Percentiles rank a stretch among this genome's conserved stretches.
These are phyloP conservation scores for Ceratobasidium sp. DNA, from an alignment of 1,284 basidiomycete species.

Conservation along the genomic window DNA sequence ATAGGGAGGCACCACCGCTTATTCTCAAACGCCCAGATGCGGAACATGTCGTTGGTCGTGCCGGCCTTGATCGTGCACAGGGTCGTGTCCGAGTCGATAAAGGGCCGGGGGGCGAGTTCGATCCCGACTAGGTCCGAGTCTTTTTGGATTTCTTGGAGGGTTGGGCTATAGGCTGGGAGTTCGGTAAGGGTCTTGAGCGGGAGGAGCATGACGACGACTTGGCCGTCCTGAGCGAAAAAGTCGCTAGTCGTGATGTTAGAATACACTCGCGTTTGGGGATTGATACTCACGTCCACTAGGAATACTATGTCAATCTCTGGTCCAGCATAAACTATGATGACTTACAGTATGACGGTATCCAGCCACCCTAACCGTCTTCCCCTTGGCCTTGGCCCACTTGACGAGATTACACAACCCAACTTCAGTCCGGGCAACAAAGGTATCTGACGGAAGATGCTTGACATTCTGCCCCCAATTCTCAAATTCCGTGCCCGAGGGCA, in stretches of 20 bases:
- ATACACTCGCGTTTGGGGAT: not conserved
- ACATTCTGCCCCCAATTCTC: constrained; percentile 40
- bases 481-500: constrained; percentile 7
- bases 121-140: constrained; percentile 35
- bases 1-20: constrained; percentile 36
- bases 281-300: constrained; percentile 38
- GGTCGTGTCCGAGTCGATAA: not conserved
- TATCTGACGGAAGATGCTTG: constrained; percentile 30
- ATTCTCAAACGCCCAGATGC: constrained; percentile 36
- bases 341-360: constrained; percentile 39
- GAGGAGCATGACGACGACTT: constrained; percentile 38
- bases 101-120: constrained; percentile 18
- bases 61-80: constrained; percentile 38
- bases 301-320: constrained; percentile 19
- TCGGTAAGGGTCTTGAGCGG: constrained; percentile 21
- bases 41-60: constrained; percentile 41
- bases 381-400: constrained; percentile 33
- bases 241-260: not conserved
- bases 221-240: constrained; percentile 18
- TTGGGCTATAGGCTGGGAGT: constrained; percentile 14
- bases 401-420: constrained; percentile 36
- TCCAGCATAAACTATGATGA: constrained; percentile 32
- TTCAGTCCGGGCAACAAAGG: constrained; percentile 38
- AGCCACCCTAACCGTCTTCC: constrained; percentile 37
- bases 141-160: constrained; percentile 29